phyloP scores from a whole-genome alignment of 768 basidiomycete species.

The Hygrophoropsis aurantiaca region DNA sequence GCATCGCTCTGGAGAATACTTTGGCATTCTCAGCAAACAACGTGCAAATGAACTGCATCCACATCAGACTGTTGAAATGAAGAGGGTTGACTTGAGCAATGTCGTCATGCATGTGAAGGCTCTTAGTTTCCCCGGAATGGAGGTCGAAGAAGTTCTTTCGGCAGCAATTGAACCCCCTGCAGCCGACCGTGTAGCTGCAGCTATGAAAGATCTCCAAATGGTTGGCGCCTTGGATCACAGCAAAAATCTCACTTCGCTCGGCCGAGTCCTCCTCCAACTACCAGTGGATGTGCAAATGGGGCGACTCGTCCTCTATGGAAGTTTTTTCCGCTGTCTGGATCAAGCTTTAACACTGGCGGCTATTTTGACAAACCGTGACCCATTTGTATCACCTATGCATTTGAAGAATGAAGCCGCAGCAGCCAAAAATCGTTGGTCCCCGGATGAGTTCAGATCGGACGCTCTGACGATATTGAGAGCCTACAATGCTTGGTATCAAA shows the following conservation, averaged over 20 bases:
- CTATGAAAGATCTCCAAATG: slow-evolving; percentile 77
- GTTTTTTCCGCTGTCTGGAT: slow-evolving; percentile 91
- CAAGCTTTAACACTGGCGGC: slow-evolving; percentile 88
- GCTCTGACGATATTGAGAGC: slow-evolving; percentile 76
- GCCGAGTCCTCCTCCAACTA: slow-evolving; percentile 82
- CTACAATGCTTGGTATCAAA: slow-evolving; percentile 77
- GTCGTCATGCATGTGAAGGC: slow-evolving; percentile 98
- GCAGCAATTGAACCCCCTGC: slow-evolving; percentile 89
- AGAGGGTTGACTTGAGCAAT: slow-evolving; percentile 83
- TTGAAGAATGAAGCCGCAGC: slow-evolving; percentile 68
- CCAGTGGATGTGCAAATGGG: slow-evolving; percentile 92
- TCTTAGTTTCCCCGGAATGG: slow-evolving; percentile 81
- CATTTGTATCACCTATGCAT: slow-evolving; percentile 83
- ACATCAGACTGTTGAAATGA: slow-evolving; percentile 95
- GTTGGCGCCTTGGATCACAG: slow-evolving; percentile 81
- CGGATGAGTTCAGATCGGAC: slow-evolving; percentile 81
- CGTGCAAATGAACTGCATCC: slow-evolving; percentile 63
- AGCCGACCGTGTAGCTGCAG: slow-evolving; percentile 69
- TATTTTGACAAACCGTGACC: slow-evolving; percentile 85
- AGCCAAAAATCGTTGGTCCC: slow-evolving; percentile 77
- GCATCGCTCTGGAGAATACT: slow-evolving; percentile 90
- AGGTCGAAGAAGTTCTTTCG: slow-evolving; percentile 83
- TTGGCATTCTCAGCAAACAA: slow-evolving; percentile 69
- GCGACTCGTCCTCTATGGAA: slow-evolving; percentile 83
- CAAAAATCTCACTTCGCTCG: slow-evolving; percentile 82